Base-by-base conservation (phyloP, 176 grass and related monocot genomes). In the Oryza rufipogon region DNA sequence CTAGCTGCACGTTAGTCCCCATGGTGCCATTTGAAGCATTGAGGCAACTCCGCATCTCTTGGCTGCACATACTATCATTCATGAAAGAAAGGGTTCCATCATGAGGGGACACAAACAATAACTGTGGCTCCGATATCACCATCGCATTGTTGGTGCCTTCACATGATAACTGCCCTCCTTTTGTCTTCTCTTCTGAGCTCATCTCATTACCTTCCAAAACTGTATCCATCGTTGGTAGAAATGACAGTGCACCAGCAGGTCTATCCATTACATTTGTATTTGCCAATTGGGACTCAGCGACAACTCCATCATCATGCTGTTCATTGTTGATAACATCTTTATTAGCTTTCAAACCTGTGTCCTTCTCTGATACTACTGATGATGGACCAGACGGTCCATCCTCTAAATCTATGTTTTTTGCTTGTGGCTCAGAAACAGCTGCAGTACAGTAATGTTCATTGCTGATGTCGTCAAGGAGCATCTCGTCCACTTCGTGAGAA, bases 21-120 rank as follows among this genome's bases (percentile, higher is more conserved):
- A 70, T 75, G 49, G 36, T 89, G 58, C 79, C 76, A 80, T 28
- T 51, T 73, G 87, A 61, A n/a, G 38, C 77, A 87, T 79, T 61
- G 56, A 90, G 65, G 75, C 64, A 83, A 61, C 74, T 83, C 75
- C 6, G 79, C 48, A 83, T 75, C n/a, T 83, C 88, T 61, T 69
- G 72, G 64, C 19, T 68, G 47, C 44, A 68, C 17, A 56, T 72
- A 63, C 47, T 60, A 67, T 83, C 88, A 30, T 76, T 83, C 83
- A 77, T 51, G 68, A 88, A 91, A 80, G 82, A 87, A 64, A 93
- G 71, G 76, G 81, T 87, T 84, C 91, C 84, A 8, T 89, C 86
- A 54, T 80, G 61, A 7, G 92, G 95, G 54, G 87, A 91, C 67
- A 94, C 71, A 78, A 89, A 86, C 16, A 93, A 70, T 12, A 84